Conservation (phyloP, 495 filamentous ascomycete species). For the Cercophora scortea region DNA sequence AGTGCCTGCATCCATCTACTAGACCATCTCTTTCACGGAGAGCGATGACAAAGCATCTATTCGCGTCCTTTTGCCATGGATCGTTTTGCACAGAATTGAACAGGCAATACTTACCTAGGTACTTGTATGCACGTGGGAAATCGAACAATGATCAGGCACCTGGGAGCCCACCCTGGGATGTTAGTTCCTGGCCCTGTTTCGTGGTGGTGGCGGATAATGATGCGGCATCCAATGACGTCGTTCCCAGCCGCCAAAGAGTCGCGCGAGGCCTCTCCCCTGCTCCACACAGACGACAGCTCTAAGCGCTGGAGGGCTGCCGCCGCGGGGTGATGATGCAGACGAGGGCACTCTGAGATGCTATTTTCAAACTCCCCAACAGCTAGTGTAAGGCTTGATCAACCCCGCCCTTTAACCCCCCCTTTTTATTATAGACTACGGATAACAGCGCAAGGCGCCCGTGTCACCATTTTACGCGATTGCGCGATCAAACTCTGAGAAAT, state of each 20-base stretch:
- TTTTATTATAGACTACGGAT: conserved; percentile 1
- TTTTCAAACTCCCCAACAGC: conserved; percentile 14
- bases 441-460: conserved; percentile 6
- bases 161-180: too few relatives aligned
- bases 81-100: too few relatives aligned
- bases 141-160: too few relatives aligned
- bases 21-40: too few relatives aligned
- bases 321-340: conserved; percentile 12
- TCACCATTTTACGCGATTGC: conserved; percentile 1
- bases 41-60: too few relatives aligned
- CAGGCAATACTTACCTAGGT: too few relatives aligned
- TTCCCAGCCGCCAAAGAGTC: not conserved
- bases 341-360: conserved; percentile 16
- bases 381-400: too few relatives aligned
- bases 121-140: too few relatives aligned
- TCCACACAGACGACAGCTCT: conserved; percentile 23
- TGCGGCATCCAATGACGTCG: conserved; percentile 28
- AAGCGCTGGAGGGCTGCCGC: conserved; percentile 21
- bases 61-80: too few relatives aligned
- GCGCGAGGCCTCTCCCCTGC: conserved; percentile 22
- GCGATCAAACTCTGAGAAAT: not conserved
- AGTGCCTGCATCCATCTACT: too few relatives aligned
- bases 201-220: not conserved
- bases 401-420: too few relatives aligned
- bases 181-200: not conserved